These are phyloP conservation scores for Trichosanthes cucumerina DNA, from an alignment of 306 rosid species.

Conservation along the genomic window DNA sequence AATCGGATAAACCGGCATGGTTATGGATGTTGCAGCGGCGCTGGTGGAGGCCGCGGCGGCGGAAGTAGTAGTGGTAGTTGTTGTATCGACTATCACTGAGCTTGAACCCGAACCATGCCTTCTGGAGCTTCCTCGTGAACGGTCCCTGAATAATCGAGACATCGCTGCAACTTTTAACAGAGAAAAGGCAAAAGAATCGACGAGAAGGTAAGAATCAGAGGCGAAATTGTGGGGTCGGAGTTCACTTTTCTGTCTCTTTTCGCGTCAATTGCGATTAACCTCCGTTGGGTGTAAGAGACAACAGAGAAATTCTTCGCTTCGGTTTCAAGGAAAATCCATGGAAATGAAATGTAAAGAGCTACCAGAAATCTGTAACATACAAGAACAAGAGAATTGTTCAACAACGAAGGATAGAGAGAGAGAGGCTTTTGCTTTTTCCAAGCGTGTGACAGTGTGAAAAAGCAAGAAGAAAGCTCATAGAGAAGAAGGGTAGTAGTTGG, in stretches of 20 bases:
- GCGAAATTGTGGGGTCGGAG: conserved; percentile 20
- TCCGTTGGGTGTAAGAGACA: neutral
- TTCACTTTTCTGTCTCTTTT: conserved; percentile 18
- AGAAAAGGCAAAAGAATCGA: neutral
- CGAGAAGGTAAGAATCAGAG: conserved; percentile 10
- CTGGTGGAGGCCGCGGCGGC: neutral
- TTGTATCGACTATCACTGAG: conserved; percentile 1
- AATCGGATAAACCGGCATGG: conserved; percentile 49
- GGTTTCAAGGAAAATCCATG: conserved; percentile 1
- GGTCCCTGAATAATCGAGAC: conserved; percentile 46
- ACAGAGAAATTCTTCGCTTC: conserved; percentile 6
- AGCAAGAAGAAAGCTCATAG: neutral
- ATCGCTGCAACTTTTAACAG: conserved; percentile 1
- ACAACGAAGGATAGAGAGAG: neutral
- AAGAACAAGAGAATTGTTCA: neutral
- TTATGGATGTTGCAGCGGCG: neutral
- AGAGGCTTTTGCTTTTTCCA: neutral
- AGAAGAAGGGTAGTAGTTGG: neutral
- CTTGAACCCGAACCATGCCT: conserved; percentile 8
- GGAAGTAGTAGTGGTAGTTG: neutral
- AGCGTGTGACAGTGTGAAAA: neutral
- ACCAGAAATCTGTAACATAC: neutral
- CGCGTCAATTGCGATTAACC: neutral
- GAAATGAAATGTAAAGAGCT: neutral
- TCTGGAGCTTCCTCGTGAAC: conserved; percentile 30